Conservation (phyloP, 1,139 yeast species). For the Pichia sp. region DNA sequence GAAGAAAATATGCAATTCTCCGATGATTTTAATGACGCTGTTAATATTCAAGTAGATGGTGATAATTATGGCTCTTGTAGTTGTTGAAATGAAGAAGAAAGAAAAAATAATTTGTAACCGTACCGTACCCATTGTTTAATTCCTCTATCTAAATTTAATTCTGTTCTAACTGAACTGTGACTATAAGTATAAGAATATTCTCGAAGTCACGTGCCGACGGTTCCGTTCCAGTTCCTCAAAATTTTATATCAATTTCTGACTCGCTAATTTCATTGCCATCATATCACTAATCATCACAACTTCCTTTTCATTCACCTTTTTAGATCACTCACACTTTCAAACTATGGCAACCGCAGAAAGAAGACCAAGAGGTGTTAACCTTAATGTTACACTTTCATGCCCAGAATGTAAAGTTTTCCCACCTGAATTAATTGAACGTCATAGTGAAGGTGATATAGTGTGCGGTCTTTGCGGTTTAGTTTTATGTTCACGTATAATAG, state of each 20-base stretch:
- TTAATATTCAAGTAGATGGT: constrained; percentile 84
- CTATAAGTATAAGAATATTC: too few relatives aligned
- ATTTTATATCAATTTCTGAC: too few relatives aligned
- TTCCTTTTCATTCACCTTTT: background rate
- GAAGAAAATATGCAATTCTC: constrained; percentile 76
- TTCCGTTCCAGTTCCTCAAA: too few relatives aligned
- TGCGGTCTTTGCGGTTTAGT: constrained; percentile 97
- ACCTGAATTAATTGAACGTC: constrained; percentile 90
- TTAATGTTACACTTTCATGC: constrained; percentile 84
- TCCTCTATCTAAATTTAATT: too few relatives aligned
- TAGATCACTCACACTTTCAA: background rate
- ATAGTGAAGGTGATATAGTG: constrained; percentile 95
- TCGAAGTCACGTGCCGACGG: background rate
- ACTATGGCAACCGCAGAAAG: constrained; percentile 10
- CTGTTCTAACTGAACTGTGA: too few relatives aligned
- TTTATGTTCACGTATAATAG: constrained; percentile 85
- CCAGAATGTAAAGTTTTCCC: constrained; percentile 96
- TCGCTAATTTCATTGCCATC: too few relatives aligned
- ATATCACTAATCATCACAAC: background rate
- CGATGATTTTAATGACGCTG: constrained; percentile 94
- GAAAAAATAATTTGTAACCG: background rate
- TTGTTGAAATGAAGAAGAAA: constrained; percentile 37
- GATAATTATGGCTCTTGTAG: constrained; percentile 66
- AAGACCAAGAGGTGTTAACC: constrained; percentile 36
- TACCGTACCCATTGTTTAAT: too few relatives aligned